Evolutionary conservation across 768 basidiomycete genomes (phyloP).

Genomic region (Russula sp.): DNA sequence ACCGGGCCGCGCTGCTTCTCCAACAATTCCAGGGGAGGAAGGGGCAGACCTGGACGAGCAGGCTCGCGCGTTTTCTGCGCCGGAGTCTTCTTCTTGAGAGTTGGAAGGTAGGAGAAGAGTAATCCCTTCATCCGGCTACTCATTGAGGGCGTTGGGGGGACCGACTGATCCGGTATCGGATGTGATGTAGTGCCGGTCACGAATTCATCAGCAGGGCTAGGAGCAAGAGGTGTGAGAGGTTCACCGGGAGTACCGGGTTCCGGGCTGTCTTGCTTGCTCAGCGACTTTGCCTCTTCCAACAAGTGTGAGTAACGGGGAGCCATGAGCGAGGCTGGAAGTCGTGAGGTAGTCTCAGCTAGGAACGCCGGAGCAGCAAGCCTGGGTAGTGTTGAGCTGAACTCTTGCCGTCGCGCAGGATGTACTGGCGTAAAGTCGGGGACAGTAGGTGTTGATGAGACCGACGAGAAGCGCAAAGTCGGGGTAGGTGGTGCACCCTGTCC

Average conservation of each 20-base stretch:
- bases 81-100: constrained; percentile 34
- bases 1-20: constrained; percentile 48
- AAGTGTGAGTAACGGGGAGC: constrained; percentile 54
- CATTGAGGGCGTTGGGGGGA: constrained; percentile 30
- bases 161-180: neutral
- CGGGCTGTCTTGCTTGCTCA: constrained; percentile 23
- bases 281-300: constrained; percentile 44
- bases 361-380: constrained; percentile 30
- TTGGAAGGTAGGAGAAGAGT: constrained; percentile 55
- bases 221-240: neutral
- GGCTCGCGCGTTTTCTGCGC: constrained; percentile 21
- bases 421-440: constrained; percentile 52
- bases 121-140: constrained; percentile 50
- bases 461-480: constrained; percentile 32
- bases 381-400: constrained; percentile 19
- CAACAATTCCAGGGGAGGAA: constrained; percentile 48
- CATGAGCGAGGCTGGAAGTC: constrained; percentile 37
- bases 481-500: constrained; percentile 53
- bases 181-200: neutral
- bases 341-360: constrained; percentile 25
- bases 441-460: constrained; percentile 28
- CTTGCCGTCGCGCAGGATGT: constrained; percentile 16
- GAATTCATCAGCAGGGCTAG: neutral
- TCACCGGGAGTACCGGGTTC: neutral
- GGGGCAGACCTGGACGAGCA: constrained; percentile 39